A percentile compares a stretch with the other conserved stretches of the same genome.
Evolutionary conservation across 2,329 filamentous ascomycete genomes (phyloP).

Genomic region (Pyrenochaeta sp.): DNA sequence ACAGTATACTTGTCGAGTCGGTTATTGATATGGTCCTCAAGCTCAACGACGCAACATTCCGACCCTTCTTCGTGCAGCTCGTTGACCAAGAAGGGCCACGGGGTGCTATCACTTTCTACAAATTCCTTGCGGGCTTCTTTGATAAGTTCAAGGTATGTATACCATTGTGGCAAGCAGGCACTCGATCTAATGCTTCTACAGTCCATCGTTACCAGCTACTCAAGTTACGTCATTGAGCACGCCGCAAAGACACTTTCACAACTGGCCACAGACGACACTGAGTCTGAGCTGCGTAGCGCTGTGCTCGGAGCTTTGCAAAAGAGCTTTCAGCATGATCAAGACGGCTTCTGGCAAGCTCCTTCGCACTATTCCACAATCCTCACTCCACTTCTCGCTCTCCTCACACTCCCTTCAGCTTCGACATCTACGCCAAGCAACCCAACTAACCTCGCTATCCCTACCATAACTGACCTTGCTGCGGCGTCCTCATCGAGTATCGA

Average conservation of each 20-base stretch:
- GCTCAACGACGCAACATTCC: slow-evolving; percentile 91
- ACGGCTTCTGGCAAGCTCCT: slow-evolving; percentile 95
- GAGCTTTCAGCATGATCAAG: slow-evolving; percentile 88
- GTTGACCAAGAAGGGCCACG: slow-evolving; percentile 72
- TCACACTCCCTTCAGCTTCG: slow-evolving; percentile 36
- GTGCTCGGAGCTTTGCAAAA: slow-evolving; percentile 76
- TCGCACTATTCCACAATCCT: slow-evolving; percentile 81
- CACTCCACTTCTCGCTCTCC: slow-evolving; percentile 72
- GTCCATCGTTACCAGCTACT: slow-evolving; percentile 93
- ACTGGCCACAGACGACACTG: slow-evolving; percentile 50
- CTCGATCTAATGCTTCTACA: slow-evolving; percentile 35
- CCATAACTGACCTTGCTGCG: slow-evolving; percentile 82
- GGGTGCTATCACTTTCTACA: slow-evolving; percentile 79
- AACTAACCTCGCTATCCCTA: slow-evolving; percentile 69
- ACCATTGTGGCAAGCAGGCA: too few relatives aligned
- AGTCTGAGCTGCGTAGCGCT: slow-evolving; percentile 70
- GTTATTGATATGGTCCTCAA: slow-evolving; percentile 94
- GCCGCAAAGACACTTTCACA: slow-evolving; percentile 69
- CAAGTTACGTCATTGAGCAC: slow-evolving; percentile 82
- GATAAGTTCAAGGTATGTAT: slow-evolving; percentile 74
- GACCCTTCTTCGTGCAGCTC: slow-evolving; percentile 87
- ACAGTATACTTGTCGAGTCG: slow-evolving; percentile 72
- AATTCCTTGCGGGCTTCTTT: slow-evolving; percentile 82
- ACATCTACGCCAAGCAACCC: slow-evolving; percentile 28
- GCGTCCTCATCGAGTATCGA: slow-evolving; percentile 81